Evolutionary conservation across 2,329 filamentous ascomycete genomes (phyloP).

Genomic region (Lasiodiplodia hormozganensis): DNA sequence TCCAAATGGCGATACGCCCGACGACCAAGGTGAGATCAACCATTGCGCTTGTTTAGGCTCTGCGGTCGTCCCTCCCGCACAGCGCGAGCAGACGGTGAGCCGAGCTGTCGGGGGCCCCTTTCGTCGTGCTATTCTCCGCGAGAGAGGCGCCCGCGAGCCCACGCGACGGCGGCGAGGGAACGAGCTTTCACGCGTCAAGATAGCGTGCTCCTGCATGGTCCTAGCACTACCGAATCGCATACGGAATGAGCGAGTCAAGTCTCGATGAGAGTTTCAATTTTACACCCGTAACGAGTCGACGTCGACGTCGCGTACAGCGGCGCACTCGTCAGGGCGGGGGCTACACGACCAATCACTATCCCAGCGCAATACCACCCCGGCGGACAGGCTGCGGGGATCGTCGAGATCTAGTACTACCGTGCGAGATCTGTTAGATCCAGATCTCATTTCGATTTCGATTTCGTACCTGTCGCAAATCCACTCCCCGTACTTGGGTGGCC

Average conservation of each 20-base stretch:
- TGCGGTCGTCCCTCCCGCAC: constrained; percentile 1
- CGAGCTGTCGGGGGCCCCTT: background rate
- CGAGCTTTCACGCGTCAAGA: background rate
- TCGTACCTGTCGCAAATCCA: too few relatives aligned
- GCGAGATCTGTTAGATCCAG: too few relatives aligned
- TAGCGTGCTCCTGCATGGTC: constrained; percentile 3
- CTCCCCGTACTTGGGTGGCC: too few relatives aligned
- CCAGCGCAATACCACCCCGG: constrained; percentile 15
- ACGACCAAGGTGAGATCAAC: constrained; percentile 8
- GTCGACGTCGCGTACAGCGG: background rate
- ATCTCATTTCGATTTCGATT: too few relatives aligned
- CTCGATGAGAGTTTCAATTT: background rate
- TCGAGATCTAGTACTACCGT: constrained; percentile 16
- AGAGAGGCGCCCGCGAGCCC: background rate
- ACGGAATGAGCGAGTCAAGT: background rate
- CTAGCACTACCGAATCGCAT: background rate
- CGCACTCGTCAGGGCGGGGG: background rate
- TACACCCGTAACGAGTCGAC: background rate
- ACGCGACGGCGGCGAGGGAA: background rate
- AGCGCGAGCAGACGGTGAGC: constrained; percentile 14
- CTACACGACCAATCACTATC: background rate
- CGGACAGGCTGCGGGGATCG: constrained; percentile 22
- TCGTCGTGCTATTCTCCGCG: constrained; percentile 16
- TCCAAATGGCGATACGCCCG: background rate
- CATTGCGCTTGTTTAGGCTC: constrained; percentile 21